Evolutionary conservation across 225 moss, liverwort and hornwort genomes (phyloP), one percentile per base, ranked within the genome.

Genomic region (Physcomitrium patens): DNA sequence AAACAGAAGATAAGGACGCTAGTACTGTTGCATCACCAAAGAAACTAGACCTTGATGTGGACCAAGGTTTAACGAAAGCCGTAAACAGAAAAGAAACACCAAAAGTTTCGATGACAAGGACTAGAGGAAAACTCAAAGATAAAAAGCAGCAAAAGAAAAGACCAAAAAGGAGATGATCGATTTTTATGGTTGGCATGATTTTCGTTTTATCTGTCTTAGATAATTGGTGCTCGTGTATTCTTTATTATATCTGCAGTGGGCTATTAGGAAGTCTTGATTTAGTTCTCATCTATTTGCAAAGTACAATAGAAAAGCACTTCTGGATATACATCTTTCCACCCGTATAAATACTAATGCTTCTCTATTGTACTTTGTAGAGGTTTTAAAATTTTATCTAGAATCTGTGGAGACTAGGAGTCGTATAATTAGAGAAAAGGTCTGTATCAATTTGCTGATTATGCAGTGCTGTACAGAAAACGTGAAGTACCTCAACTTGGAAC

Each of bases 41-140:
- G 67, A 79, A 76, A 63, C 41, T 72, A 56, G 70, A 57, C 20
- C 56, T 57, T 28, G 43, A 49, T 57, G 57, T 50, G 47, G 55
- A 22, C 31, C 26, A 48, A 37, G 28, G 67, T 49, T 22, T 8
- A 67, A 18, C n/a, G 59, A 67, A 70, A 60, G 18, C 75, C 42
- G 19, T 58, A 5, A 78, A 48, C 13, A 70, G 19, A 60, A 70
- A 56, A 0, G 53, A 54, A 41, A 56, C 43, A 27, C 31, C 67
- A 14, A 24, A 49, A 2, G 62, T 72, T 24, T 14, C 55, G 10
- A 70, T 28, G 64, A 26, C 58, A 18, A 69, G 42, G 56, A 77
- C 73, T 27, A 63, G 82, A 28, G 69, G 70, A 63, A 78, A 78
- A 24, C 28, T 27, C 3, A 76, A 65, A 62, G 71, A 55, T 20